Base-by-base conservation (phyloP, 345 rosid species). In the thale cress (Arabidopsis thaliana) region DNA sequence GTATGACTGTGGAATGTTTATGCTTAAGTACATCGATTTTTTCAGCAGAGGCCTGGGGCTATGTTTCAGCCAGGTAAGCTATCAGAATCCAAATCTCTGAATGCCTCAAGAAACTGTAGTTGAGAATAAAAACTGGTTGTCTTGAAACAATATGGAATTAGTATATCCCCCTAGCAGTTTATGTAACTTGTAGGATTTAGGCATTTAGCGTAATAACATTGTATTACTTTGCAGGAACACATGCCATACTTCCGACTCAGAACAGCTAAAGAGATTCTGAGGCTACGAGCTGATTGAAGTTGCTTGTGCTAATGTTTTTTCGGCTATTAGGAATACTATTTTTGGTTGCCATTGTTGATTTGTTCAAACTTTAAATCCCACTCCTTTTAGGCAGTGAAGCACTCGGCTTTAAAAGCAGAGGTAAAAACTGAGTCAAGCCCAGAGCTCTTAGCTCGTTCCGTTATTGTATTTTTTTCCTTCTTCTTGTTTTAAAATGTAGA, bases 1-100 rank as follows among this genome's bases (percentile, higher is more conserved):
- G 85, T 96, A 78, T 75, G 99, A 96, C 72, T 96, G 99, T 36
- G 99, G 99, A 38, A 82, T 93, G 86, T 96, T 96, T 82, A 96
- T 96, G 99, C 85, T 96, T 51, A 96, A 96, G 71, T 96, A 96
- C 80, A 86, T 88, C 0, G 99, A 96, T 76, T 96, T 91, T 58
- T 89, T 85, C 78, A 89, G 98, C 85, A 85, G 99, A 85, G 98
- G 89, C 7, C 55, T 91, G 37, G 87, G 82, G 46, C 93, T 96
- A 65, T 89, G 89, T 83, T 96, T 96, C 75, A 71, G 78, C 82
- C 99, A 96, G 97, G 99, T 91, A 78, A 74, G 14, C 41, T 53
- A 50, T 67, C 40, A 55, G 66, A 77, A 62, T 63, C 59, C 80
- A 45, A 1, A 60, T 69, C 25, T 25, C 53, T 66, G 16, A 75